A percentile compares a stretch with the other conserved stretches of the same genome.
These are phyloP conservation scores for Elymus sibiricus DNA, from an alignment of 176 grass and related monocot species.

Conservation along the genomic window DNA sequence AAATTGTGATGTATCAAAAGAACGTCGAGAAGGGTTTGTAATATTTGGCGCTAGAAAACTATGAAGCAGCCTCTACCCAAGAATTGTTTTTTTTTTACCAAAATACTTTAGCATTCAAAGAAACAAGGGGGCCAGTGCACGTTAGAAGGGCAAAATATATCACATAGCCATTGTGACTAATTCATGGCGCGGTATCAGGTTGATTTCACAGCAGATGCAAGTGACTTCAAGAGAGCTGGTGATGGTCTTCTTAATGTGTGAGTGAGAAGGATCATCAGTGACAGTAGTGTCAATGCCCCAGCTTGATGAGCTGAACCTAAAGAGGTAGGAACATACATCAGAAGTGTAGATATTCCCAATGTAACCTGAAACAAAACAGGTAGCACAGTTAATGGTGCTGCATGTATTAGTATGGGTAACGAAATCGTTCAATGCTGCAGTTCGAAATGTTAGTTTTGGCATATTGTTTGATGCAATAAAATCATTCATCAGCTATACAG, in stretches of 20 bases:
- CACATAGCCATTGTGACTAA: neutral
- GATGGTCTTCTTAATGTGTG: slow-evolving; percentile 87
- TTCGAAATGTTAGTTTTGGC: neutral
- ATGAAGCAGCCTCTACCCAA: neutral
- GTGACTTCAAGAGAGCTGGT: slow-evolving; percentile 56
- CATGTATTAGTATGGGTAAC: neutral
- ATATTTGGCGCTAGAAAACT: neutral
- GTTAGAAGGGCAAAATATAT: neutral
- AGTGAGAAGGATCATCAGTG: slow-evolving; percentile 67
- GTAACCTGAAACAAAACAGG: slow-evolving; percentile 61
- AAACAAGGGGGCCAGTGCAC: neutral
- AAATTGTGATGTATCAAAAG: neutral
- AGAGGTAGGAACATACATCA: slow-evolving; percentile 86
- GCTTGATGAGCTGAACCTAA: slow-evolving; percentile 93
- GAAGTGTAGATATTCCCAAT: slow-evolving; percentile 83
- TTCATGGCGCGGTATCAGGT: neutral
- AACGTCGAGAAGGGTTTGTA: neutral
- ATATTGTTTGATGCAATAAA: neutral
- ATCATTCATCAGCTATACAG: slow-evolving; percentile 3
- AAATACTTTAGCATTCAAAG: neutral
- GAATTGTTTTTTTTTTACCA: neutral
- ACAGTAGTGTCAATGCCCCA: slow-evolving; percentile 81
- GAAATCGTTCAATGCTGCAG: neutral
- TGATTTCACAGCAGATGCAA: slow-evolving; percentile 40
- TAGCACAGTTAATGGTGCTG: neutral